Evolutionary conservation across 495 filamentous ascomycete species (phyloP).

Genomic region (Trichoderma gamsii): DNA sequence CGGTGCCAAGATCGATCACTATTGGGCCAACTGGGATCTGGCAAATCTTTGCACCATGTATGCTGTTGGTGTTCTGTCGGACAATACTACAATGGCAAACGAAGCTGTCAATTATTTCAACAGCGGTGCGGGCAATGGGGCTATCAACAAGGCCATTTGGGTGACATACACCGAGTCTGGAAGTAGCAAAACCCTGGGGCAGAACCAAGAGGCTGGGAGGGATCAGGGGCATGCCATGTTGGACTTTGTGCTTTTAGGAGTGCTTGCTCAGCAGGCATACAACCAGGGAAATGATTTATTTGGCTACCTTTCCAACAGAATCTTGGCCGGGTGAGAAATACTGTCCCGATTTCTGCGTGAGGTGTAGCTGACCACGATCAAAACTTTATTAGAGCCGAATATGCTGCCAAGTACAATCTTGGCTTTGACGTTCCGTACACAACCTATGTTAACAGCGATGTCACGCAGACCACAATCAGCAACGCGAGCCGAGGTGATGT

Average conservation of each 20-base stretch:
- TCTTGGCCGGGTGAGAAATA: constrained; percentile 31
- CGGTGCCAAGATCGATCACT: constrained; percentile 30
- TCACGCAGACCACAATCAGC: constrained; percentile 31
- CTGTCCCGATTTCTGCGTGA: background rate
- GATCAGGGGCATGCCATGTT: constrained; percentile 42
- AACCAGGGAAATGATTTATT: constrained; percentile 41
- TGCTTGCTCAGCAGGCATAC: constrained; percentile 35
- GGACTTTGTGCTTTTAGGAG: constrained; percentile 33
- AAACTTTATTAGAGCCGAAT: constrained; percentile 34
- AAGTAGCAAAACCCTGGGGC: constrained; percentile 27
- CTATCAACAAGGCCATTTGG: constrained; percentile 30
- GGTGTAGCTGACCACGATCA: constrained; percentile 18
- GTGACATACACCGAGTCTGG: constrained; percentile 22
- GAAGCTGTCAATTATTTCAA: constrained; percentile 34
- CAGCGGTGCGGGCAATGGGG: constrained; percentile 34
- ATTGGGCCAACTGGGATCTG: constrained; percentile 44
- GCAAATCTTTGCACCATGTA: constrained; percentile 37
- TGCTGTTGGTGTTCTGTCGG: constrained; percentile 36
- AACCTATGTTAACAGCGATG: constrained; percentile 32
- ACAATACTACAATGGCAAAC: constrained; percentile 37
- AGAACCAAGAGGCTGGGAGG: constrained; percentile 40
- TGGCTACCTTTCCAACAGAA: constrained; percentile 28
- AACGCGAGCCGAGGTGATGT: constrained; percentile 26
- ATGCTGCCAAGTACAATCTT: constrained; percentile 39
- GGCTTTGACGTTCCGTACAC: constrained; percentile 39